Evolutionary conservation across 2,329 filamentous ascomycete species (phyloP), one percentile per base, ranked within the genome.

Genomic region (Cyanodermella asteris): DNA sequence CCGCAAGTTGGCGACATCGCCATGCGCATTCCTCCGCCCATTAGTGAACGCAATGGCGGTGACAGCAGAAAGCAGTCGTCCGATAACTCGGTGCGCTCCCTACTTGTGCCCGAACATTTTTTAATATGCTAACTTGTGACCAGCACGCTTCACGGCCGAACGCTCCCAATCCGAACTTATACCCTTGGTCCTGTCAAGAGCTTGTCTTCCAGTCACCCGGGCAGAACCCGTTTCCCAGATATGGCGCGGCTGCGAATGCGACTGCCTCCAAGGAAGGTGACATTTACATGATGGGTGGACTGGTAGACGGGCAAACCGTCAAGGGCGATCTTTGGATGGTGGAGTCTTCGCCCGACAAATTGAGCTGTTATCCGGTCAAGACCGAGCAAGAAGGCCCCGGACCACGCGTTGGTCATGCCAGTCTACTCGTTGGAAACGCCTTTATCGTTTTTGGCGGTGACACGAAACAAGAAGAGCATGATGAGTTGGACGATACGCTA

Each of bases 391-490:
- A 97, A 49, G 87, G 87, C 0, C 90, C 87, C 2, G 82, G 87
- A 4, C 87, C 90, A 2, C 68, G 87, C 53, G 87, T 97, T 26
- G 87, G 87, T 4, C 87, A 97, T 52, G 64, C 84, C 12, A 90
- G 82, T 56, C 57, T 97, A 40, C 61, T 97, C 10, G 87, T 97
- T 27, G 90, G 90, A 29, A 97, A 97, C 49, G 87, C 87, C 1
- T 97, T 94, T 46, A 97, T 97, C 38, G 87, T 97, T 8, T 97
- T 94, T 43, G 90, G 87, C 24, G 87, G 87, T 43, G 90, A 97
- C 47, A 97, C 87, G 25, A 97, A 97, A 50, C 74, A 91, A 44
- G 81, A 93, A 28, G 87, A 94, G 42, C 67, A 69, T 16, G 87
- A 97, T 48, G 61, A 77, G 24, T 56, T 97, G 29, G 87, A 97